Percentiles rank a stretch among this genome's conserved stretches.
These are phyloP conservation scores for slime mould (Dictyostelium discoideum) DNA, from an alignment of 78 protist genomes.

Conservation along the genomic window DNA sequence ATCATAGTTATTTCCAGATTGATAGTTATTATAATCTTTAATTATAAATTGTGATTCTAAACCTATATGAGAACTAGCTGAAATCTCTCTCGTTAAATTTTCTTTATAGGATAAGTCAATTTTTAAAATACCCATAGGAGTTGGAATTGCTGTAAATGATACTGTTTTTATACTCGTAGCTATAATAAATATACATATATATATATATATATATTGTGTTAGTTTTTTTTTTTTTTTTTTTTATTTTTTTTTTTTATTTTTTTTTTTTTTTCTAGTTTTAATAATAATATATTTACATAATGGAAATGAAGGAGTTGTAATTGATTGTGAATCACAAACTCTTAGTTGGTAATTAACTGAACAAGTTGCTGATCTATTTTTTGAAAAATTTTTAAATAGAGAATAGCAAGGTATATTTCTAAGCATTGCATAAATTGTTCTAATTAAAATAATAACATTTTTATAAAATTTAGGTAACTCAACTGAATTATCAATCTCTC, in stretches of 20 bases:
- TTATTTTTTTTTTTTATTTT: background rate
- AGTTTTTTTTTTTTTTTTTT: background rate
- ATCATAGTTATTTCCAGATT: background rate
- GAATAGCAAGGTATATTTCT: slow-evolving; percentile 59
- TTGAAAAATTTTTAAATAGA: slow-evolving; percentile 46
- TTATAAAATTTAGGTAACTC: slow-evolving; percentile 75
- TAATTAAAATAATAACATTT: slow-evolving; percentile 53
- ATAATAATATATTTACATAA: slow-evolving; percentile 20
- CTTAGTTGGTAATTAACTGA: slow-evolving; percentile 61
- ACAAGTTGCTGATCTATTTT: slow-evolving; percentile 56
- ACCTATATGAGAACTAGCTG: slow-evolving; percentile 50
- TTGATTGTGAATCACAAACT: slow-evolving; percentile 19
- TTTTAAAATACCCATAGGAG: slow-evolving; percentile 38
- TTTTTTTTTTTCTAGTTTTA: no score
- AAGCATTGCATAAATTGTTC: slow-evolving; percentile 55
- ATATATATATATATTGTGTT: background rate
- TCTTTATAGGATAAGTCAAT: slow-evolving; percentile 41
- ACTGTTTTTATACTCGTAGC: slow-evolving; percentile 52
- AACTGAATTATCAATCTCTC: slow-evolving; percentile 19
- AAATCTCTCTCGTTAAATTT: slow-evolving; percentile 25
- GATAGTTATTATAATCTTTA: slow-evolving; percentile 53
- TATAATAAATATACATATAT: background rate
- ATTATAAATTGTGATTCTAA: slow-evolving; percentile 76
- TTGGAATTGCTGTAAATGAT: slow-evolving; percentile 41
- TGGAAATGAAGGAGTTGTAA: slow-evolving; percentile 45